Base-by-base conservation (phyloP, 1,139 yeast species). In the Zygoascus sp. region DNA sequence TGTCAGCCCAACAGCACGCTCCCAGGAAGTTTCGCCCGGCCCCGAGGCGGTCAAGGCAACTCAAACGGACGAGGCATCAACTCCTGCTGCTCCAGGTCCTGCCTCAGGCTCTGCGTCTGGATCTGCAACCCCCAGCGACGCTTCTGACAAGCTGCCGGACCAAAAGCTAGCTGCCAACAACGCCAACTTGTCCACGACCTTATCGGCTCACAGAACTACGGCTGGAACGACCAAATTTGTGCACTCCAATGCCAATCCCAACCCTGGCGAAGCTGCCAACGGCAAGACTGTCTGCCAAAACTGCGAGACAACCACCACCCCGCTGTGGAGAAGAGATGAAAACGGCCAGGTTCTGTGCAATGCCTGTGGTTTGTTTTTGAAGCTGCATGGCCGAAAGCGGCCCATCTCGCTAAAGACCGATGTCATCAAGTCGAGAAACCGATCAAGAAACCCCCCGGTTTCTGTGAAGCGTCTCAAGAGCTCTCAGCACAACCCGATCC, bases 261-360 rank as follows among this genome's bases (percentile, higher is more conserved):
- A 22, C 43, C 28, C 40, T 21, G 40, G 40, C 11, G 34, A 30
- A 30, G 13, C 7, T 25, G 28, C 34, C 34, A 30, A 35, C 15
- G 39, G 39, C 3, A 27, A 46, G n/a, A 53, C 96, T 1, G 76
- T 83, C 19, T 89, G 97, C 65, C 86, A 84, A 57, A 89, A 89
- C 65, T 89, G 97, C 68, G 77, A 84, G 60, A 89, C 97, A 1
- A 86, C 88, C 49, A 89, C 92, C 1, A 89, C 97, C 1, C 97
- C 97, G 1, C 70, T 89, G 21, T 89, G 97, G 97, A 76, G 97
- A 63, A 73, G 97, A 57, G 96, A 89, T 65, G 96, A 88, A 63
- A 79, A 85, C 20, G 97, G 97, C 11, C 94, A 88, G 57, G 95
- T 89, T 19, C 73, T 89, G 49, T 89, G 97, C 65, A 89, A 89